Base-by-base conservation (phyloP, 1,284 basidiomycete species). In the Xanthoconium separans region DNA sequence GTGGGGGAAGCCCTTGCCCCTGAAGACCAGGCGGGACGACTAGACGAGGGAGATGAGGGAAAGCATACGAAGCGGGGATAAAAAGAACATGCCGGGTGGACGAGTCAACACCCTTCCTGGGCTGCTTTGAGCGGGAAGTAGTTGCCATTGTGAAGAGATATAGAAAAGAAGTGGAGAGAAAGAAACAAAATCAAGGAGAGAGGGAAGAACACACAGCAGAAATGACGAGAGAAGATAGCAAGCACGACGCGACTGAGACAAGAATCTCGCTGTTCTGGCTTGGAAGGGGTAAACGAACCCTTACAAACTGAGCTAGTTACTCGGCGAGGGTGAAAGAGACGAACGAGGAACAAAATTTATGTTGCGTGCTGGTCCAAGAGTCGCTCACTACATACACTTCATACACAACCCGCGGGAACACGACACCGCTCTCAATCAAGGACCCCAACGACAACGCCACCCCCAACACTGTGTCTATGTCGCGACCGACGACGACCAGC, bases 1-100 rank as follows among this genome's bases (percentile, higher is more conserved):
- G 85, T 84, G 12, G 85, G 83, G 40, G 85, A 85, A 51, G 81
- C 76, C 54, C 87, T 82, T 55, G 83, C 71, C 58, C 79, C 80
- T 58, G 77, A 27, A 27, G 27, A 69, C 87, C 87, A 89, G 20
- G 85, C 84, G 57, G 76, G 60, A 65, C 85, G 84, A 58, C 84
- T 85, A 63, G 56, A 63, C 43, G 34, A 50, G 53, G 54, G 47
- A 13, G 60, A 61, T 51, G 60, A 36, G 30, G 24, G 39, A 10
- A 43, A 27, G 39, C 22, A 49, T 50, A 48, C 54, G 55, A 47
- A 48, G 61, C 47, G 45, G 50, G 31, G 37, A 13, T 13, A 20
- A 18, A 40, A 13, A 13, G 50, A 49, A 76, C 79, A 64, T 65
- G 86, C 85, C 84, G 80, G 64, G 78, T 65, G 62, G 77, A 64